Base-by-base conservation (phyloP, 225 moss, liverwort and hornwort genomes). In the Marchantia polymorpha region DNA sequence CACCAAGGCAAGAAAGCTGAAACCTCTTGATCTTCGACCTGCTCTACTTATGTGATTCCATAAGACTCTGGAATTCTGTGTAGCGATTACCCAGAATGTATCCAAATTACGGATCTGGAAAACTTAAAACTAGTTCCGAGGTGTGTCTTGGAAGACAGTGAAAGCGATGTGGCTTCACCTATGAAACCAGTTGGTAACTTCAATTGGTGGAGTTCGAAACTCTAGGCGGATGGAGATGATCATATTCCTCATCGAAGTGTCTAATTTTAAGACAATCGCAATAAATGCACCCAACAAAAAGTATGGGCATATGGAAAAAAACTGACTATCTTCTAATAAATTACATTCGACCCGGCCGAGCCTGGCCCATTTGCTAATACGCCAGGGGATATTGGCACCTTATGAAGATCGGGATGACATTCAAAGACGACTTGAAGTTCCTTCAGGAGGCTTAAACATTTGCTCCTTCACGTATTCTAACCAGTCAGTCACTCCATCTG, bases 401-500 rank as follows among this genome's bases (percentile, higher is more conserved):
- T 8, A 64, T 0, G n/a, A 64, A 64, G 31, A 23, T 39, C 5
- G 46, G 60, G 48, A 64, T 23, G 25, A 47, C 22, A 65, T 9
- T 79, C 69, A 69, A 69, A 79, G 53, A 54, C 78, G 80, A 75
- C 61, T 50, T 47, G 55, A 5, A 68, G 48, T 64, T 66, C 52
- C 78, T 64, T 81, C 51, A 75, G 80, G 81, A 25, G 85, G 75
- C 49, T 51, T 80, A 39, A 82, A 88, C 88, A 88, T 88, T 64
- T 85, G 74, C 56, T 52, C 78, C 75, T 83, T 78, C 26, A 88
- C 88, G 14, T 83, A 85, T 52, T 81, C 81, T 78, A 88, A 63
- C 88, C 88, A 88, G 26, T 76, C 48, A 30, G 81, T 60, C 55
- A 85, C 83, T 52, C 85, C 83, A 56, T 88, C 77, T 7, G 88